Conservation (phyloP, 768 basidiomycete genomes). For the Ramaria rubella region DNA sequence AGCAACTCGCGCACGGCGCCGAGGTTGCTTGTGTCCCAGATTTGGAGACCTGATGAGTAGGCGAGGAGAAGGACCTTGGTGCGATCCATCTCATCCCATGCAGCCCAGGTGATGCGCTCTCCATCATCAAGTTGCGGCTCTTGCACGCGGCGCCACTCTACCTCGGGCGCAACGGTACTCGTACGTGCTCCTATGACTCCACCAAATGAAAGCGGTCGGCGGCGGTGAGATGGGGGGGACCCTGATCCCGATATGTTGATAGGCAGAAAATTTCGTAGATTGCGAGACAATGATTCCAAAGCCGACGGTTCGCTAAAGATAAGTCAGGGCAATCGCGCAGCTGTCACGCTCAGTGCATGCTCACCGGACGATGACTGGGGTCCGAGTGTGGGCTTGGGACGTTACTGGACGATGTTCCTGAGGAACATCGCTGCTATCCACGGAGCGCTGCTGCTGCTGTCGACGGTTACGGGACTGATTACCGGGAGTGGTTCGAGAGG, state of each 20-base stretch:
- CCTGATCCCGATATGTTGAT: slow-evolving; percentile 35
- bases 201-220: slow-evolving; percentile 43
- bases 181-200: slow-evolving; percentile 31
- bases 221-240: slow-evolving; percentile 40
- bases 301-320: slow-evolving; percentile 39
- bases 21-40: slow-evolving; percentile 57
- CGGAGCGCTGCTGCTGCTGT: not conserved
- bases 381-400: slow-evolving; percentile 1
- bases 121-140: slow-evolving; percentile 20
- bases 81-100: slow-evolving; percentile 33
- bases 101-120: slow-evolving; percentile 38
- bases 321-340: not conserved
- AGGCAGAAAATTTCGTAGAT: slow-evolving; percentile 49
- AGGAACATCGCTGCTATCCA: not conserved
- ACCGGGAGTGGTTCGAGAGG: not conserved
- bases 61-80: slow-evolving; percentile 42
- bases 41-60: slow-evolving; percentile 46
- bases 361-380: slow-evolving; percentile 7
- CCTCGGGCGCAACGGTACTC: slow-evolving; percentile 19
- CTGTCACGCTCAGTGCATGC: not conserved
- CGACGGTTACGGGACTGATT: not conserved
- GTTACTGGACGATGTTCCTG: not conserved
- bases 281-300: slow-evolving; percentile 45
- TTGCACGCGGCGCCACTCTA: slow-evolving; percentile 8
- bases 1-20: slow-evolving; percentile 46